Base-by-base conservation (phyloP, 2,329 filamentous ascomycete species). In the Aspergillus flavus region DNA sequence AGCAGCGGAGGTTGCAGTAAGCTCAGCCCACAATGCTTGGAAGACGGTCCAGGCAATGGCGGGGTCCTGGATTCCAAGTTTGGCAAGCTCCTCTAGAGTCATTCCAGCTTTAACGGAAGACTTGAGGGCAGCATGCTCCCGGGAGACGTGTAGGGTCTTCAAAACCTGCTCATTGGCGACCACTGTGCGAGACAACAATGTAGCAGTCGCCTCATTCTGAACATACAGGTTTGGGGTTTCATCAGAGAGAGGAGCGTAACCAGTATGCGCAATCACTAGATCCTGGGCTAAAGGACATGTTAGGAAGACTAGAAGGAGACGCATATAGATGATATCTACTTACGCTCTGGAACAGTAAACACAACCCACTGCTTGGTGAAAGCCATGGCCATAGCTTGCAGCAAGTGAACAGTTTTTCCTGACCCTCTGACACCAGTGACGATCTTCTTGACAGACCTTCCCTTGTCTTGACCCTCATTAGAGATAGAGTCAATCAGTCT, bases 281-380 rank as follows among this genome's bases (percentile, higher is more conserved):
- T 97, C 94, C 73, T 94, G 89, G 60, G 88, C 94, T 92, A 69
- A 32, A 65, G 21, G 57, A 52, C n/a, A 11, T 55, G 59, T 75
- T 60, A 73, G 67, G 16, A 45, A 41, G 57, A 41, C 36, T 36
- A n/a, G 21, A 34, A 23, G 32, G 12, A 43, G 9, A 50, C 12
- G 34, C 56, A 28, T 36, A 52, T 45, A 6, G 26, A 45, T 26
- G 10, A 34, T 4, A 56, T 34, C 26, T 28, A 72, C 84, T 71
- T 83, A 96, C 94, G 91, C 81, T 99, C 93, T 43, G 95, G 94
- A 58, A 98, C 85, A 73, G 92, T 90, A 63, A 99, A 85, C 54
- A 98, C 93, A 52, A 97, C 84, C 93, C 94, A 98, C 32, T 91
- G 86, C 76, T 93, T 92, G 72, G 94, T 76, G 68, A 94, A 89